Evolutionary conservation across 768 basidiomycete genomes (phyloP).

Genomic region (Termitomyces sp.): DNA sequence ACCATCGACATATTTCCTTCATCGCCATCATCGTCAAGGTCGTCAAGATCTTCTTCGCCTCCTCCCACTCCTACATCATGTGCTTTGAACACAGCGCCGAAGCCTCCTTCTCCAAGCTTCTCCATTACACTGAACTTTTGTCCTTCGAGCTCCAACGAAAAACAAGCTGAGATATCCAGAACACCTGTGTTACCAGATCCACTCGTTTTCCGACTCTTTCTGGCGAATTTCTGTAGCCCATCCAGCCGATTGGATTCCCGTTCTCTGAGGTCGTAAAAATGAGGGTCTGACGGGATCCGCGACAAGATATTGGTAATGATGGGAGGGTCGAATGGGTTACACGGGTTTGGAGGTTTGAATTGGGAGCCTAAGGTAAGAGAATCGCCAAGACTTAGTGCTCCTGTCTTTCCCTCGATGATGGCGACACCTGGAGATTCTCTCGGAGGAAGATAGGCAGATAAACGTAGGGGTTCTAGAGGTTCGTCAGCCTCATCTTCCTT

Average conservation of each 20-base stretch:
- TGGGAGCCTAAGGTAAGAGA: slow-evolving; percentile 56
- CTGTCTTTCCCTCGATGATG: slow-evolving; percentile 56
- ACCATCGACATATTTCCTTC: slow-evolving; percentile 56
- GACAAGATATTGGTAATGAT: slow-evolving; percentile 65
- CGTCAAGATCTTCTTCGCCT: slow-evolving; percentile 48
- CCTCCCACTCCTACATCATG: slow-evolving; percentile 49
- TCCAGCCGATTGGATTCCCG: slow-evolving; percentile 59
- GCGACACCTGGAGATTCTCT: slow-evolving; percentile 22
- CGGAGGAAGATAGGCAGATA: slow-evolving; percentile 22
- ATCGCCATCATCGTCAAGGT: slow-evolving; percentile 48
- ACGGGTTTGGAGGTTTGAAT: slow-evolving; percentile 81
- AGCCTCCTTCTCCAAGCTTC: slow-evolving; percentile 96
- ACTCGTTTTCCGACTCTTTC: slow-evolving; percentile 43
- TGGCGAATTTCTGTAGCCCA: slow-evolving; percentile 68
- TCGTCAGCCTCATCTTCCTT: slow-evolving; percentile 29
- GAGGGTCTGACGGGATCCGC: slow-evolving; percentile 54
- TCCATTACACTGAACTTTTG: slow-evolving; percentile 68
- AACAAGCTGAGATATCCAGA: slow-evolving; percentile 33
- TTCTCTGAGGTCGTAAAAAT: slow-evolving; percentile 56
- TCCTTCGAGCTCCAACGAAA: slow-evolving; percentile 60
- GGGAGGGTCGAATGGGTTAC: slow-evolving; percentile 75
- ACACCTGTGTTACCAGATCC: slow-evolving; percentile 29
- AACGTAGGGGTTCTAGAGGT: slow-evolving; percentile 25
- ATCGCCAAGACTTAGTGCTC: slow-evolving; percentile 62
- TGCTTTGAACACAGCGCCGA: slow-evolving; percentile 92